These are phyloP conservation scores for Cercospora beticola DNA, from an alignment of 2,329 filamentous ascomycete species.

Conservation along the genomic window DNA sequence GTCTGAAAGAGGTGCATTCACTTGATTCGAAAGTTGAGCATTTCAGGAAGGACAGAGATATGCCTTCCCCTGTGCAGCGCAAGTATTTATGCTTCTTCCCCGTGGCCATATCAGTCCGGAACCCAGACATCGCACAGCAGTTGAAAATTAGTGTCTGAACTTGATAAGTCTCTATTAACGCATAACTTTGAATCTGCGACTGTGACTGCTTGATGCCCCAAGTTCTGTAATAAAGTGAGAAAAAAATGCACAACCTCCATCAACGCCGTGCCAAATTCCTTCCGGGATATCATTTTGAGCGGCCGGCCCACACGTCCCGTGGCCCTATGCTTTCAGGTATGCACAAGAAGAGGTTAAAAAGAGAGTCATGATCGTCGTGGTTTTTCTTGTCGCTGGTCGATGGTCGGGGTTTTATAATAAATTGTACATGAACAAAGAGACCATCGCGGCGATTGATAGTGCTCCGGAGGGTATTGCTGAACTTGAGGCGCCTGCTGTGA, in stretches of 20 bases:
- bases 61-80: too few species aligned
- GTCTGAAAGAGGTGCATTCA: too few species aligned
- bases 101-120: too few species aligned
- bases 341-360: neutral
- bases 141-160: neutral
- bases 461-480: conserved; percentile 1
- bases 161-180: neutral
- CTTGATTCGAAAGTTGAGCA: too few species aligned
- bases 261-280: neutral
- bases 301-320: neutral
- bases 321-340: neutral
- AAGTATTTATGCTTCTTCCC: too few species aligned
- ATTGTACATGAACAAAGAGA: neutral
- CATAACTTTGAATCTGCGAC: neutral
- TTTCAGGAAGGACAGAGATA: too few species aligned
- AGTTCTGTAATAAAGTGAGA: neutral
- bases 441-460: conserved; percentile 4
- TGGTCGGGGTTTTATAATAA: conserved; percentile 4
- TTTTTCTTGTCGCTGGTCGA: neutral
- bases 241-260: neutral
- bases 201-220: neutral
- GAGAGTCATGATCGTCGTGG: conserved; percentile 11
- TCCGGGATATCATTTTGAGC: neutral
- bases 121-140: too few species aligned
- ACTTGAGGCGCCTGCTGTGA: conserved; percentile 21